These are phyloP conservation scores for Beverwykella pulmonaria DNA, from an alignment of 495 filamentous ascomycete species.

Conservation along the genomic window DNA sequence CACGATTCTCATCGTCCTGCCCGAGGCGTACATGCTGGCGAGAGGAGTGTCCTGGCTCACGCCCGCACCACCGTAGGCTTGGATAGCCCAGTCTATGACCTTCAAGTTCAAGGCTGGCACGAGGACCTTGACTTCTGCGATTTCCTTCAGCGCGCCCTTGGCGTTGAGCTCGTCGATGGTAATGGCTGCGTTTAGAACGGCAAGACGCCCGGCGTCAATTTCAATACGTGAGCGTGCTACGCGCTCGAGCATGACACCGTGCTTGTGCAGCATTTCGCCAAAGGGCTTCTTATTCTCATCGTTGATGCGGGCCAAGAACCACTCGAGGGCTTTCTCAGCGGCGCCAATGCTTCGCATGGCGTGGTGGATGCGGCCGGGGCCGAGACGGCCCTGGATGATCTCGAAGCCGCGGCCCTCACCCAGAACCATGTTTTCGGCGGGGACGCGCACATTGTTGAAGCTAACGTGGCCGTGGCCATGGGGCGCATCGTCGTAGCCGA, in stretches of 20 bases:
- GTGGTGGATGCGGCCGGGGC: conserved; percentile 51
- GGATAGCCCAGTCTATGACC: conserved; percentile 49
- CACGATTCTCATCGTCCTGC: conserved; percentile 41
- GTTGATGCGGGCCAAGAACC: conserved; percentile 48
- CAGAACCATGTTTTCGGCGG: conserved; percentile 46
- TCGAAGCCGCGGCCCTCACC: conserved; percentile 50
- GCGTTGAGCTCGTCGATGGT: conserved; percentile 49
- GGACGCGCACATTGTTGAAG: conserved; percentile 51
- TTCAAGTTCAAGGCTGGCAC: conserved; percentile 43
- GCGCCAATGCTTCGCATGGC: conserved; percentile 50
- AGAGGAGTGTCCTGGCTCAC: conserved; percentile 46
- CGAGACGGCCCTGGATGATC: conserved; percentile 52
- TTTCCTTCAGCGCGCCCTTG: conserved; percentile 51
- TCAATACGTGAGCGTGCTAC: conserved; percentile 47
- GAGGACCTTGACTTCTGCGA: conserved; percentile 50
- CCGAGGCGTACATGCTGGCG: conserved; percentile 39
- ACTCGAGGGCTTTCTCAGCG: conserved; percentile 51
- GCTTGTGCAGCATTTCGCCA: conserved; percentile 47
- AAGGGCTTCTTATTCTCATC: conserved; percentile 50
- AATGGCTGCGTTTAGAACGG: conserved; percentile 48
- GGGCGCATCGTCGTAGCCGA: conserved; percentile 51
- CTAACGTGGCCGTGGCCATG: conserved; percentile 51
- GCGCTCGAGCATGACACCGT: conserved; percentile 50
- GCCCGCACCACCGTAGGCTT: conserved; percentile 49
- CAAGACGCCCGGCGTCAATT: conserved; percentile 49